Evolutionary conservation across 306 rosid species (phyloP).

Genomic region (Sphenostylis stenocarpa): DNA sequence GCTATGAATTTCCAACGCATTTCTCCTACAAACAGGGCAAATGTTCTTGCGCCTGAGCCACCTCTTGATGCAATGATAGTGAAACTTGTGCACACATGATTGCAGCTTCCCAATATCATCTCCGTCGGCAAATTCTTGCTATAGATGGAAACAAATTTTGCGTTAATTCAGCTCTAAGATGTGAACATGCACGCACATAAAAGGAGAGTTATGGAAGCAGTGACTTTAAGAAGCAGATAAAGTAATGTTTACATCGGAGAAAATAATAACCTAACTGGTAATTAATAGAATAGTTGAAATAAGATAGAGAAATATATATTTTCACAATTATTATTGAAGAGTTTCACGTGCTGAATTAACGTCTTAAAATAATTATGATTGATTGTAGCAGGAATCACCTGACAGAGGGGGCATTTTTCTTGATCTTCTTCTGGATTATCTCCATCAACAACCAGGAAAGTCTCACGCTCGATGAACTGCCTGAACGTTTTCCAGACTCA

Average conservation of each 20-base stretch:
- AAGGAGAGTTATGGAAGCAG: not conserved
- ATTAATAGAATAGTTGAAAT: not conserved
- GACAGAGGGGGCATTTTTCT: not conserved
- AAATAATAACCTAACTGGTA: not conserved
- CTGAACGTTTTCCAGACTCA: not conserved
- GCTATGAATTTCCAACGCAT: not conserved
- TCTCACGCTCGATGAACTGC: not conserved
- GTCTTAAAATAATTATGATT: not conserved
- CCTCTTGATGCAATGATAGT: constrained; percentile 28
- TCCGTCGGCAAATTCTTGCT: constrained; percentile 1
- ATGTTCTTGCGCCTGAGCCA: constrained; percentile 39
- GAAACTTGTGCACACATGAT: constrained; percentile 39
- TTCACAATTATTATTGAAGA: not conserved
- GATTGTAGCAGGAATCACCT: not conserved
- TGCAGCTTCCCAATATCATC: constrained; percentile 32
- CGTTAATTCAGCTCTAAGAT: not conserved
- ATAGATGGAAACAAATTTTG: not conserved
- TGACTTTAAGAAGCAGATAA: not conserved
- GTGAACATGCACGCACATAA: not conserved
- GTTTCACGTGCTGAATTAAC: not conserved
- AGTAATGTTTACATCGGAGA: not conserved
- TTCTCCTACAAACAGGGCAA: constrained; percentile 43
- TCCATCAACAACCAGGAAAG: not conserved
- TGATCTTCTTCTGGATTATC: not conserved
- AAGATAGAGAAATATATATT: not conserved